Evolutionary conservation across 1,284 basidiomycete genomes (phyloP), one percentile per base, ranked within the genome.

Genomic region (Naganishia sp.): DNA sequence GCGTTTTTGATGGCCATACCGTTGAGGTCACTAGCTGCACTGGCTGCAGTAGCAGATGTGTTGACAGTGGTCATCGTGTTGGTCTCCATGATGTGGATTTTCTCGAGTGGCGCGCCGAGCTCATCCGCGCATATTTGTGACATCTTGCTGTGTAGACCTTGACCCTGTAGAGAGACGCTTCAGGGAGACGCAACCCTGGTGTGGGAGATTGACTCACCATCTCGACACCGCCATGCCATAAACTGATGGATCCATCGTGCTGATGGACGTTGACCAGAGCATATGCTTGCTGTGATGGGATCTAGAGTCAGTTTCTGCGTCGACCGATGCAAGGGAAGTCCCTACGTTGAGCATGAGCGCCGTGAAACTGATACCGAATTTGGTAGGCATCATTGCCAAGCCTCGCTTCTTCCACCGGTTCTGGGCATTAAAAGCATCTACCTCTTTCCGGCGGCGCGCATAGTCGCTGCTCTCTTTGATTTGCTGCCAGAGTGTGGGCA

Each of bases 371-470:
- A 78, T 73, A 9, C 78, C 78, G 54, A 80, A 80, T 65, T 74
- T 76, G 54, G 77, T 79, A 21, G 75, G 75, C 6, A 79, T 58
- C 61, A 80, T 69, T 7, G 71, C 56, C 23, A 80, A 67, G 2
- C 78, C 78, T 10, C 76, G 71, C 73, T 80, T 80, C 45, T 73
- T 70, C 70, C 71, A 79, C 18, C 71, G 69, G 57, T 78, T 72
- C 67, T 71, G 65, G 10, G 62, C 50, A 61, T 80, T 80, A 72
- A 78, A 80, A 35, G 51, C 65, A 6, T 75, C 74, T 32, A 79
- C 73, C 31, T 66, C 74, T n/a, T 58, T 57, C 39, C 70, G 70
- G 10, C 78, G 68, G 2, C 32, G 32, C 13, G 76, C 75, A 49
- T 71, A 76, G 17, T 78, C 71, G 43, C 70, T 70, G 6, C 71